Evolutionary conservation across 768 basidiomycete species (phyloP), one percentile per base, ranked within the genome.

Genomic region (Lentinula sp.): DNA sequence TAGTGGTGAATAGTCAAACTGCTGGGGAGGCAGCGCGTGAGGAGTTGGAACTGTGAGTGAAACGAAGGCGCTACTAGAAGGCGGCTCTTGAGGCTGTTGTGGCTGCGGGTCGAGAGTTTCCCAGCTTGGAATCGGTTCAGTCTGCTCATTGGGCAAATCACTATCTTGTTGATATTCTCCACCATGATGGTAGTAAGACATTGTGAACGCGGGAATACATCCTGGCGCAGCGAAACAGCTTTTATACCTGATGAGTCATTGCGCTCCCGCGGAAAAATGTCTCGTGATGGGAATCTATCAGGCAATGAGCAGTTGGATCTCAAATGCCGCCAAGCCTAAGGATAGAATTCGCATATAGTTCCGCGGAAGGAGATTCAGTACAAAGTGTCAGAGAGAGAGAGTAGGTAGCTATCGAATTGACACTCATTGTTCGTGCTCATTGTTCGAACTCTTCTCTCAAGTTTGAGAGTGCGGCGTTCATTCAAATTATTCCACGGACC

Each of bases 181-280:
- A 56, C 55, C 15, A 56, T 56, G 55, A 6, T 56, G 55, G 55
- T 56, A 56, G 55, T 56, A 54, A 54, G 53, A 56, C 55, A 56
- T 56, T 11, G 40, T 10, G 55, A 32, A 43, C 23, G 18, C 37
- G 34, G 32, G 53, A 39, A 39, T 34, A 3, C 53, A 34, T 35
- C 34, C 7, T 18, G 23, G 35, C 37, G 37, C 13, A 13, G 15
- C 15, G 53, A 15, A 39, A 21, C 21, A 16, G 34, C 50, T 51
- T 51, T 51, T 35, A 51, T 35, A 51, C 16, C 8, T 16, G 50
- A 11, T 51, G 50, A 51, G 31, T 51, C 50, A 51, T 32, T 51
- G 11, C 21, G 46, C 46, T 48, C 8, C 21, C 7, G 43, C 43
- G 18, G 18, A 23, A 48, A 51, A 32, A 16, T 34, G 50, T 51